Base-by-base conservation (phyloP, 257 asterid species). In the Rhazya stricta region DNA sequence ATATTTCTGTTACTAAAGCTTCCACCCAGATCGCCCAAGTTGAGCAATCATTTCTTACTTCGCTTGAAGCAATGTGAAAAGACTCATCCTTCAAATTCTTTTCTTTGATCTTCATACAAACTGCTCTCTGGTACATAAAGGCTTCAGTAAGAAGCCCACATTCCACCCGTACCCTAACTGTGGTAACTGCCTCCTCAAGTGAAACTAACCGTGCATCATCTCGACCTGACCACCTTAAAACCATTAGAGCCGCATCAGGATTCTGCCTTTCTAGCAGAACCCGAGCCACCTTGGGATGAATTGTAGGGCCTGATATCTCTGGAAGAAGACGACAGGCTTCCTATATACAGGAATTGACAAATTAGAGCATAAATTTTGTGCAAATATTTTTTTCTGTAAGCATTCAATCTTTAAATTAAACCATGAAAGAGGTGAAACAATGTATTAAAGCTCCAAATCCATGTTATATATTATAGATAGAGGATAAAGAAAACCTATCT, bases 71-170 rank as follows among this genome's bases (percentile, higher is more conserved):
- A 81, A 66, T 74, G 23, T 36, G 68, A 29, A 67, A 42, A 29
- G 81, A 75, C 63, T 76, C 82, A 46, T 74, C 79, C 79, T 71
- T 85, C 79, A 70, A 80, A 80, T 88, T 88, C 78, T 85, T 87
- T 74, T 89, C 91, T 84, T 85, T 92, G 82, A 85, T 84, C 80
- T 88, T 92, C 56, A 79, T 72, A 85, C 89, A 87, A 69, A 86
- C 81, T 88, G 78, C 85, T 80, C 98, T 89, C 88, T 95, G 99
- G 63, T 87, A 92, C 94, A 88, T 88, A 82, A 91, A 95, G 68
- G 99, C 94, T 81, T 92, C 99, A 50, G 99, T 92, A 76, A 95
- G 74, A 84, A 92, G 98, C 37, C 94, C 99, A 85, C 96, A 92
- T 83, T 95, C 99, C 76, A 95, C 88, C 73, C 88, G 86, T 70